Evolutionary conservation across 1,139 yeast species (phyloP).

Genomic region (Diutina catenulata): DNA sequence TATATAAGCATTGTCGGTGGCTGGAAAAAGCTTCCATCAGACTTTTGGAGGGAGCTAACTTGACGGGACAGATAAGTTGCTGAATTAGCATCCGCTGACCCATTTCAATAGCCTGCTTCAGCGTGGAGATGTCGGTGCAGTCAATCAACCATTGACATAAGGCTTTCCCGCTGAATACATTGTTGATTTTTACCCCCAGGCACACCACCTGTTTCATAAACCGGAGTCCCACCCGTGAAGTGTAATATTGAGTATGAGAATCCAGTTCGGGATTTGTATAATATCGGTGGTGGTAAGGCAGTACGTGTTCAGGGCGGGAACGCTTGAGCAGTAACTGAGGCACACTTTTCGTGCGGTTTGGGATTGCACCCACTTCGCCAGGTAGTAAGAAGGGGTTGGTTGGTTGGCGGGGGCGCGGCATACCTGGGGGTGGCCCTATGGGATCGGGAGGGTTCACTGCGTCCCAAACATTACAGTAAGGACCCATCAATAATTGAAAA

Average conservation of each 20-base stretch:
- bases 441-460: not conserved
- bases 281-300: slow-evolving; percentile 68
- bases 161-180: slow-evolving; percentile 64
- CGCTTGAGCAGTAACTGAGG: not conserved
- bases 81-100: slow-evolving; percentile 43
- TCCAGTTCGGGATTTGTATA: slow-evolving; percentile 88
- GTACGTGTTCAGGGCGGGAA: slow-evolving; percentile 11
- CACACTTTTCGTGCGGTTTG: not conserved
- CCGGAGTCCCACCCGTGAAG: slow-evolving; percentile 56
- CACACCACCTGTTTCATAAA: slow-evolving; percentile 30
- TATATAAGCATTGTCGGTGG: too few species aligned
- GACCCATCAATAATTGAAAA: slow-evolving; percentile 56
- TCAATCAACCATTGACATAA: slow-evolving; percentile 83
- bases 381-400: not conserved
- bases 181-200: slow-evolving; percentile 8
- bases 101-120: slow-evolving; percentile 49
- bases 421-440: too few species aligned
- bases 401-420: not conserved
- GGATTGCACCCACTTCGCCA: not conserved
- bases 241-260: slow-evolving; percentile 68
- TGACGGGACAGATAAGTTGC: slow-evolving; percentile 36
- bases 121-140: slow-evolving; percentile 60
- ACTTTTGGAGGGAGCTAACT: not conserved
- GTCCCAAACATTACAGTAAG: slow-evolving; percentile 43
- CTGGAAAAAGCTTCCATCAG: too few species aligned